Conservation (phyloP, 768 basidiomycete genomes). For the Rhodosporidiobolus odoratus region DNA sequence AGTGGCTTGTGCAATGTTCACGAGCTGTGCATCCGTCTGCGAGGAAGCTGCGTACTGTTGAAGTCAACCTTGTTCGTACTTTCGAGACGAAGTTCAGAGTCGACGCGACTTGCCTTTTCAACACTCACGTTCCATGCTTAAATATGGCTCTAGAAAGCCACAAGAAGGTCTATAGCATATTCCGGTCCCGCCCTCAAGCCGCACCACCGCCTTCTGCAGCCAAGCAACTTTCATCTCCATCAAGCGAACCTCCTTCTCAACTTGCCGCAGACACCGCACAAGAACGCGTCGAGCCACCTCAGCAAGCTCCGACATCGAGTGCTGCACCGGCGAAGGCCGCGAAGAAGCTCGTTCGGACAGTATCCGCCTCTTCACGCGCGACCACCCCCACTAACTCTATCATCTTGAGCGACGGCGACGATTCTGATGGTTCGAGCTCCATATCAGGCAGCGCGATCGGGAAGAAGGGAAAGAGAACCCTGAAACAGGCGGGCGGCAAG, state of each 20-base stretch:
- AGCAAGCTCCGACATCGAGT: background rate
- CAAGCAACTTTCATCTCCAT: background rate
- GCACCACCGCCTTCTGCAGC: background rate
- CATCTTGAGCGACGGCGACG: background rate
- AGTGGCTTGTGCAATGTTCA: too few relatives aligned
- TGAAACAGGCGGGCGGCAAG: background rate
- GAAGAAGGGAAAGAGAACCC: background rate
- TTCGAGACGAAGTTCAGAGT: too few relatives aligned
- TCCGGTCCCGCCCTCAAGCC: background rate
- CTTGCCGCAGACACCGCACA: background rate
- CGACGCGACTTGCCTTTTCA: too few relatives aligned
- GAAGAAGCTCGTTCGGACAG: background rate
- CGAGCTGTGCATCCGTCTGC: too few relatives aligned
- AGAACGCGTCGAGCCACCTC: background rate
- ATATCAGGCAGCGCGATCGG: background rate
- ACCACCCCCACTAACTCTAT: background rate
- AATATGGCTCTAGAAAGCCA: too few relatives aligned
- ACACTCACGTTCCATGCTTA: too few relatives aligned
- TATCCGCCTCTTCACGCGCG: background rate
- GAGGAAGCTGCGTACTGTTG: too few relatives aligned
- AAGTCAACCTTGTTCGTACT: too few relatives aligned
- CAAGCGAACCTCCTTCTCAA: too few relatives aligned
- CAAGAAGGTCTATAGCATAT: conserved; percentile 1
- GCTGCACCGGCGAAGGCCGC: too few relatives aligned
- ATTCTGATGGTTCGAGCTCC: background rate